Evolutionary conservation across 495 filamentous ascomycete species (phyloP), one percentile per base, ranked within the genome.

Genomic region (Aspergillus coremiiformis): DNA sequence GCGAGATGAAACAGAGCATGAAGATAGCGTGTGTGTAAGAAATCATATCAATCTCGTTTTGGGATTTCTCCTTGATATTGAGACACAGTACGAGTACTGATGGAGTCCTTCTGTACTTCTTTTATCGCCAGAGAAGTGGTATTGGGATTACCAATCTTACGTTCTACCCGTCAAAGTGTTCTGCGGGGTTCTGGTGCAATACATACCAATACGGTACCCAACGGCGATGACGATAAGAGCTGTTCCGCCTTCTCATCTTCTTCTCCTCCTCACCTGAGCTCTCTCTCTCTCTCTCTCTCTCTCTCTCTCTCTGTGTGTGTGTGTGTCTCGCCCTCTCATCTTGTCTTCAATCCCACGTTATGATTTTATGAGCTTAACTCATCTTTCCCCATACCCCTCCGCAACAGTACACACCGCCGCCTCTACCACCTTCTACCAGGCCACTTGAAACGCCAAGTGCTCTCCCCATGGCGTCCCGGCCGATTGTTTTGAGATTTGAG

Each of bases 401-500:
- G 27, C 27, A 30, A 1, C 8, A 42, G 15, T 19, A 23, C 8
- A 50, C 3, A 8, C 39, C 29, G 1, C 8, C 6, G 12, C 10
- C 35, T 27, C 24, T 4, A 27, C 19, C 26, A 15, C 19, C 29
- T 12, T 35, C 19, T 22, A 39, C 12, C 21, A 24, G 37, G 15
- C 27, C 20, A 15, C 37, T 32, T 24, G 5, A 30, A 30, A 30
- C 27, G 14, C 17, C 14, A 41, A 27, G 14, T 46, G 15, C 29
- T 51, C 44, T 39, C 58, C 57, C 24, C 39, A 79, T 77, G 75
- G 64, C 74, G 17, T 65, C 71, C 26, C 67, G 64, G 44, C 56
- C 73, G 32, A 75, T 79, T 45, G 56, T 79, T 4, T 59, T 80
- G 17, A 73, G 77, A 43, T 80, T 80, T 52, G 74, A 78, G 54